Conservation (phyloP, 768 basidiomycete species). For the Pleurotus platypus region DNA sequence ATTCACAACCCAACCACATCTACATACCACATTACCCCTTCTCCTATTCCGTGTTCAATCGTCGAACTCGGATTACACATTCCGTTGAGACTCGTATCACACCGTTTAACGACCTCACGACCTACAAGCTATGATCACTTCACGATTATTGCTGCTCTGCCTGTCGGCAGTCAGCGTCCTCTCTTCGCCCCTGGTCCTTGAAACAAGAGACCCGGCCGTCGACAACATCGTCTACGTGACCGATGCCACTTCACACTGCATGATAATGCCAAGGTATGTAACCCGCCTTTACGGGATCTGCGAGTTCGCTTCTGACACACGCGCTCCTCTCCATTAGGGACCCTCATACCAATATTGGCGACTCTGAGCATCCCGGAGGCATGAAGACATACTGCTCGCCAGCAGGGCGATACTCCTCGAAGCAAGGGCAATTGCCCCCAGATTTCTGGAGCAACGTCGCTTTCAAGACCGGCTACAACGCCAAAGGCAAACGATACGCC, state of each 20-base stretch:
- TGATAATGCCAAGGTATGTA: constrained; percentile 44
- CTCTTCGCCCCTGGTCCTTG: neutral
- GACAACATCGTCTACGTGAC: constrained; percentile 54
- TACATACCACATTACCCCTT: neutral
- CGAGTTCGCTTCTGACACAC: no score
- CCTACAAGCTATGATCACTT: neutral
- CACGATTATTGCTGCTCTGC: constrained; percentile 25
- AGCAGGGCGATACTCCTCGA: constrained; percentile 30
- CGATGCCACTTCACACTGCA: constrained; percentile 37
- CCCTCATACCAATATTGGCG: constrained; percentile 51
- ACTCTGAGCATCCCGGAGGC: constrained; percentile 52
- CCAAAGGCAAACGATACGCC: constrained; percentile 36
- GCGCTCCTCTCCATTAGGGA: constrained; percentile 21
- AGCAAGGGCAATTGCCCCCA: constrained; percentile 41
- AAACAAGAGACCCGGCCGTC: constrained; percentile 14
- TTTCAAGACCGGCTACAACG: constrained; percentile 38
- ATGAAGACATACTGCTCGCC: constrained; percentile 53
- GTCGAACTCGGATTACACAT: neutral
- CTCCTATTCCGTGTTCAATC: no score
- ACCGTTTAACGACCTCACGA: neutral
- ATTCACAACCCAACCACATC: no score
- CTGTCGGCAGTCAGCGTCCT: constrained; percentile 12
- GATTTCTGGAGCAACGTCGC: constrained; percentile 51
- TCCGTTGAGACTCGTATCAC: neutral
- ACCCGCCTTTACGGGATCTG: no score